phyloP scores from a whole-genome alignment of 2,329 filamentous ascomycete genomes.

The Sphaceloma murrayae region DNA sequence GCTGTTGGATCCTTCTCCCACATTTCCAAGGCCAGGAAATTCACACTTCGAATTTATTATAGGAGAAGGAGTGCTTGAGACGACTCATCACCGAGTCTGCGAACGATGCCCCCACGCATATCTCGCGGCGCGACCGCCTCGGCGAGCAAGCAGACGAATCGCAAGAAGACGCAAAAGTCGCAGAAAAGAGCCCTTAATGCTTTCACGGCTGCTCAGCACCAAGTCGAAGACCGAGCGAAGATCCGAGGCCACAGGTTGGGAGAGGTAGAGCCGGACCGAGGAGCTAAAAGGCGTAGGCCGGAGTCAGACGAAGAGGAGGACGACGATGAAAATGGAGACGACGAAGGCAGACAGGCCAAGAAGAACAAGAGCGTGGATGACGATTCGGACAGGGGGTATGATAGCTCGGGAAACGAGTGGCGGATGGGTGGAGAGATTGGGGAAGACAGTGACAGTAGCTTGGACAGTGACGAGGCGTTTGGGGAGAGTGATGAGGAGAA shows the following conservation, averaged over 20 bases:
- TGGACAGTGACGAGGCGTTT: conserved; percentile 74
- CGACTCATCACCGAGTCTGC: too few species aligned
- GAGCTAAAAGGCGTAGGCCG: conserved; percentile 35
- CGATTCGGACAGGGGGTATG: conserved; percentile 63
- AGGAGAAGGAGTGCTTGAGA: too few species aligned
- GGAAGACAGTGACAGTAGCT: conserved; percentile 57
- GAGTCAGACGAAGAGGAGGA: conserved; percentile 37
- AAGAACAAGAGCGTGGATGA: conserved; percentile 26
- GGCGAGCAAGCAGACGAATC: conserved; percentile 23
- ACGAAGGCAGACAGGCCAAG: conserved; percentile 27
- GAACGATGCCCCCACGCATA: conserved; percentile 38
- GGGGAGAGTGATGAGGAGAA: conserved; percentile 79
- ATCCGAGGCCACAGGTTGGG: conserved; percentile 51
- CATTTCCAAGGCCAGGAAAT: not conserved
- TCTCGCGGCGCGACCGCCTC: conserved; percentile 30
- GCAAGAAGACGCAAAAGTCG: conserved; percentile 30
- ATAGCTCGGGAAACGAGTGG: conserved; percentile 82
- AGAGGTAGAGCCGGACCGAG: conserved; percentile 37
- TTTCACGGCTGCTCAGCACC: conserved; percentile 53
- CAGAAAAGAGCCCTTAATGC: conserved; percentile 52
- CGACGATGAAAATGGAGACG: conserved; percentile 41
- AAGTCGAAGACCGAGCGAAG: conserved; percentile 44
- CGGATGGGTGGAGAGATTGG: conserved; percentile 57
- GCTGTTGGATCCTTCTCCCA: not conserved
- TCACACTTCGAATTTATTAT: too few species aligned